Evolutionary conservation across 129 eudicot species (phyloP), one percentile per base, ranked within the genome.

Genomic region (Helichrysum umbraculigerum): DNA sequence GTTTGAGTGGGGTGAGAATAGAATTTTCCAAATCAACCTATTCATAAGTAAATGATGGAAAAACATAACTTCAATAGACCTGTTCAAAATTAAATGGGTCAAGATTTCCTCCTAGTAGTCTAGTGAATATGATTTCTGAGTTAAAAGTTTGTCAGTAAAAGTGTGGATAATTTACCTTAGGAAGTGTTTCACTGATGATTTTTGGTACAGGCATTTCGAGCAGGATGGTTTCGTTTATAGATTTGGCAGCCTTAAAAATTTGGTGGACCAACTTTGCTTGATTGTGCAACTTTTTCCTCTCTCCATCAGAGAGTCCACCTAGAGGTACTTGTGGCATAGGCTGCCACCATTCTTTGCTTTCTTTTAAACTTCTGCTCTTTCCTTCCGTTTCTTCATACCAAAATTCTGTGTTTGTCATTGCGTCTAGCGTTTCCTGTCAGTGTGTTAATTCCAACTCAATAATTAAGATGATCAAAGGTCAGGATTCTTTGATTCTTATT

Each of bases 191-290:
- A 33, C 84, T 79, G 17, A 95, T 83, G 61, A 66, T 20, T 1
- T 72, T 56, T 47, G 97, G 99, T 20, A 95, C 68, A 5, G 89
- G 85, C 96, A 95, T 95, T 81, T 87, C 94, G 37, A 66, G 82
- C 82, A 95, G 82, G 68, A 95, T 86, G 72, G 78, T 82, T 70
- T 95, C 89, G 11, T 91, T 95, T 81, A 91, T 95, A n/a, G 97
- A 66, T 83, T 91, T 95, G 34, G 97, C 89, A 39, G 97, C 99
- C 86, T 91, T 95, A 78, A 86, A 95, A n/a, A 89, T 83, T 76
- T 95, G 97, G 76, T 87, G 83, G 16, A 91, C 88, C 69, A 86
- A 54, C 80, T 86, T 91, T n/a, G 96, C 94, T 76, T 72, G 86
- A 68, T 82, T 76, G 54, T 85, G 72, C 88, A 95, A 60, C 76